These are phyloP conservation scores for Rhodotorula paludigena DNA, from an alignment of 768 basidiomycete species.

Conservation along the genomic window DNA sequence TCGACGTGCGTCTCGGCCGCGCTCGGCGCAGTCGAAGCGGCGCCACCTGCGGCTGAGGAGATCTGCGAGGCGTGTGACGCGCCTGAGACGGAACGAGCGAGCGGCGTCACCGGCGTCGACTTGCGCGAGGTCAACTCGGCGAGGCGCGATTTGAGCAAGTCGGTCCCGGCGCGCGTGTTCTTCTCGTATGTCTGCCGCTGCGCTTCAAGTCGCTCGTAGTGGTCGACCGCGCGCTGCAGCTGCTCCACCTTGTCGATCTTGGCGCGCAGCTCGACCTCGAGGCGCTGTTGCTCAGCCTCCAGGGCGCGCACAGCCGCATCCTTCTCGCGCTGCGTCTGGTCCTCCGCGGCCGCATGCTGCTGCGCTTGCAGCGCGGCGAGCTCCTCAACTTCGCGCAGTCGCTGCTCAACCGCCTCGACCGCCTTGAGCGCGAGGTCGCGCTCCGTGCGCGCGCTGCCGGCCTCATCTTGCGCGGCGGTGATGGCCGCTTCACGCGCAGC, in stretches of 20 bases:
- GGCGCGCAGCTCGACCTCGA: not conserved
- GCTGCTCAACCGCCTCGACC: constrained; percentile 6
- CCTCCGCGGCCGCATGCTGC: constrained; percentile 3
- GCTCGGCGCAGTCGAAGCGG: not conserved
- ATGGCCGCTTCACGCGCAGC: constrained; percentile 9
- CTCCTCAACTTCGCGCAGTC: constrained; percentile 17
- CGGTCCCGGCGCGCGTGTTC: constrained; percentile 19
- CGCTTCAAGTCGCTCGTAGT: constrained; percentile 10
- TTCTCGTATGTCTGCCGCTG: constrained; percentile 13
- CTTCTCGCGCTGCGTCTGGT: constrained; percentile 8
- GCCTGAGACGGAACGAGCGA: not conserved
- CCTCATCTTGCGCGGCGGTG: constrained; percentile 5
- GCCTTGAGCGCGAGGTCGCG: constrained; percentile 11
- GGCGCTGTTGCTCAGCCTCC: constrained; percentile 6
- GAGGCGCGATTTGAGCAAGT: constrained; percentile 28
- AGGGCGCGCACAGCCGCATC: constrained; percentile 6
- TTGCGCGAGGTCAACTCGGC: constrained; percentile 18
- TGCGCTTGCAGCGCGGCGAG: not conserved
- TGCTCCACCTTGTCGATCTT: not conserved
- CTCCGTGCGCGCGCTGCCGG: not conserved
- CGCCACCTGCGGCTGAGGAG: no score
- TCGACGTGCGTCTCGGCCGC: not conserved
- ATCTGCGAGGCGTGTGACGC: not conserved
- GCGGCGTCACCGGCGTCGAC: not conserved
- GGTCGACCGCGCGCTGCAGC: constrained; percentile 15